These are phyloP conservation scores for Irpex sp. DNA, from an alignment of 1,284 basidiomycete species.

Conservation along the genomic window DNA sequence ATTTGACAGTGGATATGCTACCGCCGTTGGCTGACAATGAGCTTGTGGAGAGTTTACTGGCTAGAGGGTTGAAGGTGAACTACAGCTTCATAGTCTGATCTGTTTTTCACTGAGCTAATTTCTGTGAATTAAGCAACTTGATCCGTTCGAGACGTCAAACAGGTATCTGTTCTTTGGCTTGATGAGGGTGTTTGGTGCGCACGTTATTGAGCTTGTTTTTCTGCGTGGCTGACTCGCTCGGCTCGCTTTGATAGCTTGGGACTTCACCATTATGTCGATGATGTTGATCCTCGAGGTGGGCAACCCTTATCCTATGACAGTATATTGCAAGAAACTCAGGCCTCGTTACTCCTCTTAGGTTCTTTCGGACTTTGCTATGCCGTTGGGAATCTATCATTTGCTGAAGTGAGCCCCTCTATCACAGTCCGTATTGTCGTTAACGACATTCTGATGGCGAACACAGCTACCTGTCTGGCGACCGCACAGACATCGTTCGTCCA, in stretches of 20 bases:
- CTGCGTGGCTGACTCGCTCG: conserved; percentile 11
- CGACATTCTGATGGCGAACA: too few relatives aligned
- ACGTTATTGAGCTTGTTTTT: too few relatives aligned
- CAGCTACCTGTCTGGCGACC: conserved; percentile 40
- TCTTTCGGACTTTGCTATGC: conserved; percentile 33
- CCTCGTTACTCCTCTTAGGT: not conserved
- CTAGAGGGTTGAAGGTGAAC: conserved; percentile 24
- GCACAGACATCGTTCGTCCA: conserved; percentile 37
- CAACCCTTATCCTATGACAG: not conserved
- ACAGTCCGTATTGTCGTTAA: too few relatives aligned
- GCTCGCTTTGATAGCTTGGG: conserved; percentile 8
- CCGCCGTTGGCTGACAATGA: conserved; percentile 46
- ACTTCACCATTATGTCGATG: conserved; percentile 21
- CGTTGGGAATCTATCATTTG: conserved; percentile 44
- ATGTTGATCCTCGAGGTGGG: conserved; percentile 14
- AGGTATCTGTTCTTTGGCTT: conserved; percentile 23
- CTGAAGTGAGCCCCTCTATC: conserved; percentile 23
- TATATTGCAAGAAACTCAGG: too few relatives aligned
- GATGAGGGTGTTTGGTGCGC: conserved; percentile 18
- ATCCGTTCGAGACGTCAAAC: conserved; percentile 19
- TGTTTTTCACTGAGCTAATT: conserved; percentile 14
- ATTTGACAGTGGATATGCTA: conserved; percentile 28
- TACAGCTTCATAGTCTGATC: not conserved
- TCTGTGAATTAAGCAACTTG: conserved; percentile 19
- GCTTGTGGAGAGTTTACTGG: conserved; percentile 34